Conservation (phyloP, 495 filamentous ascomycete species). For the Pseudoneurospora amorphoporcata region DNA sequence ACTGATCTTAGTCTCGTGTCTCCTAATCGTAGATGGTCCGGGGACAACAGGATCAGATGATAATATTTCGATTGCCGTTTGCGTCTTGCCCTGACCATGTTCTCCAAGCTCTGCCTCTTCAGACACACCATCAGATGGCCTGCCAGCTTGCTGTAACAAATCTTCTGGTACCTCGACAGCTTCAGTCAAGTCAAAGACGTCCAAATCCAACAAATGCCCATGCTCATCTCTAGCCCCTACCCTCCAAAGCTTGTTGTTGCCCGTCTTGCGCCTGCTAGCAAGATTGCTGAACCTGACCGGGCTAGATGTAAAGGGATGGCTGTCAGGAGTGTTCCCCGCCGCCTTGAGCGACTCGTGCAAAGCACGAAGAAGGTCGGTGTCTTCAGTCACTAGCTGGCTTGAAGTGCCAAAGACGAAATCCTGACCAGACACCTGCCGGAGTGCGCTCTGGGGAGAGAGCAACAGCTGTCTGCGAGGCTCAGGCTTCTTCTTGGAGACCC, state of each 20-base stretch:
- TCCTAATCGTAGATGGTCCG: background rate
- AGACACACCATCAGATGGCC: background rate
- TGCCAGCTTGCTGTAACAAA: background rate
- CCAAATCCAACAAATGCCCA: constrained; percentile 49
- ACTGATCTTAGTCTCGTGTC: background rate
- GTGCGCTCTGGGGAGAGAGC: constrained; percentile 63
- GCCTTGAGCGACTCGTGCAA: constrained; percentile 58
- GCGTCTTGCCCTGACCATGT: background rate
- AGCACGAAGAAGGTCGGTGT: constrained; percentile 55
- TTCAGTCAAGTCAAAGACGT: constrained; percentile 47
- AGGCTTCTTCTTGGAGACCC: constrained; percentile 31
- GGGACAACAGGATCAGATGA: background rate
- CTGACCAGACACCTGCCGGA: constrained; percentile 57
- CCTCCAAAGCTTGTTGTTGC: constrained; percentile 45
- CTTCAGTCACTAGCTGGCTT: constrained; percentile 73
- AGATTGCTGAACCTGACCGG: constrained; percentile 18
- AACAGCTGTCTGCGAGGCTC: constrained; percentile 40
- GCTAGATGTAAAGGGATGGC: constrained; percentile 27
- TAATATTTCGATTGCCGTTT: background rate
- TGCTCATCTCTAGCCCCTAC: constrained; percentile 54
- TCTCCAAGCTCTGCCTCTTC: background rate
- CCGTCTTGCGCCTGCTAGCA: constrained; percentile 6
- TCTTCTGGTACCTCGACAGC: constrained; percentile 8
- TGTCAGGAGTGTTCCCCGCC: constrained; percentile 37
- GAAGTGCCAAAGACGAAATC: constrained; percentile 87